These are phyloP conservation scores for Penstemon davidsonii DNA, from an alignment of 257 asterid genomes.

Conservation along the genomic window DNA sequence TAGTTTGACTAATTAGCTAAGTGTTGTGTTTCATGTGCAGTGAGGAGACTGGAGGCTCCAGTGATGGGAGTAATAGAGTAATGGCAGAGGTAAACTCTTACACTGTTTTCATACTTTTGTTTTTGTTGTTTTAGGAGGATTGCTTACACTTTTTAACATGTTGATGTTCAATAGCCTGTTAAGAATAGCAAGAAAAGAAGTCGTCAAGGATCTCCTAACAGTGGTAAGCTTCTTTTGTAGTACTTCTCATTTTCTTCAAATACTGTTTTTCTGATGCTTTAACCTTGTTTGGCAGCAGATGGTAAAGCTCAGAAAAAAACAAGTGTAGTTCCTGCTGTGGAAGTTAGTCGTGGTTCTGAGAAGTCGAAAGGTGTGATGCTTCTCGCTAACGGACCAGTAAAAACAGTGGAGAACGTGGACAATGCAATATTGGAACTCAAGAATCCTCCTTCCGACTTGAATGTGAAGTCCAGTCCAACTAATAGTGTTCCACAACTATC, in stretches of 20 bases:
- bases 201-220: slow-evolving; percentile 58
- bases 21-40: slow-evolving; percentile 42
- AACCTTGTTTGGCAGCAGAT: slow-evolving; percentile 30
- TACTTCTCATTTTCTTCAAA: background rate
- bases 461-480: slow-evolving; percentile 46
- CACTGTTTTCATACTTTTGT: slow-evolving; percentile 5
- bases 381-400: slow-evolving; percentile 37
- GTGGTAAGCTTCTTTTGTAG: slow-evolving; percentile 42
- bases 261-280: slow-evolving; percentile 3
- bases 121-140: slow-evolving; percentile 3
- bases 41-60: slow-evolving; percentile 74
- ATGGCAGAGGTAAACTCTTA: slow-evolving; percentile 47
- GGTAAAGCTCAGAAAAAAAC: slow-evolving; percentile 42
- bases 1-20: slow-evolving; percentile 18
- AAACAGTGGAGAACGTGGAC: slow-evolving; percentile 37
- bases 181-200: slow-evolving; percentile 66
- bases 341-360: slow-evolving; percentile 44
- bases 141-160: slow-evolving; percentile 6
- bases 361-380: slow-evolving; percentile 36
- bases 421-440: slow-evolving; percentile 48
- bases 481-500: slow-evolving; percentile 34
- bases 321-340: slow-evolving; percentile 39
- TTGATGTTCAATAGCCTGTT: slow-evolving; percentile 46
- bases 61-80: slow-evolving; percentile 81
- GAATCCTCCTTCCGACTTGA: slow-evolving; percentile 44